Conservation (phyloP, 2,329 filamentous ascomycete genomes). For the Trichophyton mentagrophytes region DNA sequence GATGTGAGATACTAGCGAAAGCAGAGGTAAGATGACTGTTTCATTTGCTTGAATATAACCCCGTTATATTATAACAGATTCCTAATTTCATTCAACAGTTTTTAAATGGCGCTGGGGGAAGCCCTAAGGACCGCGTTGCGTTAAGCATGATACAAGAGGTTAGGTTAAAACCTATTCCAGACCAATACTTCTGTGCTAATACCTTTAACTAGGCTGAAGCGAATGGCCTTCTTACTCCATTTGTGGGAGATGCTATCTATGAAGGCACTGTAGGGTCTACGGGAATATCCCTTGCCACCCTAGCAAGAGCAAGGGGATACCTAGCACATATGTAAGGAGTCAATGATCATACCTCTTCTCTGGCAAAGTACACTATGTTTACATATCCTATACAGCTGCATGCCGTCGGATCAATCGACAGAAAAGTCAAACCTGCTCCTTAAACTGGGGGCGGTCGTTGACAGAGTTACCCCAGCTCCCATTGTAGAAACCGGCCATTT, state of each 20-base stretch:
- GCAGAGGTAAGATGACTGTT: constrained; percentile 49
- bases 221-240: constrained; percentile 59
- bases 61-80: neutral
- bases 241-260: constrained; percentile 86
- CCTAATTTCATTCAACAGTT: constrained; percentile 39
- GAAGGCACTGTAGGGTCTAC: constrained; percentile 96
- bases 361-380: constrained; percentile 4
- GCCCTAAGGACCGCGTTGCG: constrained; percentile 89
- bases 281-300: constrained; percentile 81
- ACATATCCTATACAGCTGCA: constrained; percentile 47
- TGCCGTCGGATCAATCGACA: constrained; percentile 78
- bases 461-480: constrained; percentile 77
- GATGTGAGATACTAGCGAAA: constrained; percentile 82
- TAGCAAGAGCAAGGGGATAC: constrained; percentile 81
- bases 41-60: neutral
- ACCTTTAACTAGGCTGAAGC: constrained; percentile 52
- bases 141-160: constrained; percentile 66
- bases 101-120: constrained; percentile 85
- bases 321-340: constrained; percentile 63
- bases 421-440: constrained; percentile 84
- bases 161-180: neutral
- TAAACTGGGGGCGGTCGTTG: constrained; percentile 84
- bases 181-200: constrained; percentile 1
- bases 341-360: neutral
- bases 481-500: constrained; percentile 92